phyloP scores from a whole-genome alignment of 192 early-diverging fungal genomes.

The Blastocladiella britannica region DNA sequence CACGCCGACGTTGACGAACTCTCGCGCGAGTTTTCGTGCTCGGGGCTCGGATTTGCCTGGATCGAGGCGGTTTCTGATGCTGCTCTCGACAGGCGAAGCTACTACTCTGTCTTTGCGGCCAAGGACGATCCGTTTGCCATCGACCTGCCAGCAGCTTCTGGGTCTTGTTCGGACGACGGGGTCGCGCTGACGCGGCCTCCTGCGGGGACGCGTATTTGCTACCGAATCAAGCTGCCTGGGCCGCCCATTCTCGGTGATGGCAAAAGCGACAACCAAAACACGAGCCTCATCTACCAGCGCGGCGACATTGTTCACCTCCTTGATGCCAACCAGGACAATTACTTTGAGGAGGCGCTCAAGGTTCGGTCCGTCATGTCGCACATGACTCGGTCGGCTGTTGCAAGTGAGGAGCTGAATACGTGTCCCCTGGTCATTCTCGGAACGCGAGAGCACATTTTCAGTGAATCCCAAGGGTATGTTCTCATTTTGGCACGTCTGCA shows the following conservation, averaged over 20 bases:
- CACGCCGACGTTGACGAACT: background rate
- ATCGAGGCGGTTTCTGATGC: background rate
- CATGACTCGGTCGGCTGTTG: too few species aligned
- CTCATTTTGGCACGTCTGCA: background rate
- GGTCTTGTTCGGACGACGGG: too few species aligned
- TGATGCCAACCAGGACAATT: constrained; percentile 83
- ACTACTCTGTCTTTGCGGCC: too few species aligned
- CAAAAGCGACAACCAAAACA: constrained; percentile 80
- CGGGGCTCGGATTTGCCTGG: background rate
- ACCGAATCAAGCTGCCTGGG: constrained; percentile 54
- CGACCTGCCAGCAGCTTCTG: too few species aligned
- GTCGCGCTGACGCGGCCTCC: too few species aligned
- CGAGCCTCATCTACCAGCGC: constrained; percentile 60
- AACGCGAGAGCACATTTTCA: constrained; percentile 68
- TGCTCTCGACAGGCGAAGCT: too few species aligned
- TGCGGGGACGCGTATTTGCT: too few species aligned
- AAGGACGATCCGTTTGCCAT: too few species aligned
- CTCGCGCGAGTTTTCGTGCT: background rate
- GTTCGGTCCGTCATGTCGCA: constrained; percentile 67
- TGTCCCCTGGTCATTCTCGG: constrained; percentile 72
- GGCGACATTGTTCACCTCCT: constrained; percentile 72
- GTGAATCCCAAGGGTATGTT: constrained; percentile 44
- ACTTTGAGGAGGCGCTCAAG: constrained; percentile 75
- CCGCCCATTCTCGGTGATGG: constrained; percentile 80
- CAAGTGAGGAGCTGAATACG: constrained; percentile 37